Evolutionary conservation across 2,329 filamentous ascomycete genomes (phyloP), one percentile per base, ranked within the genome.

Genomic region (Penicillium thymicola): DNA sequence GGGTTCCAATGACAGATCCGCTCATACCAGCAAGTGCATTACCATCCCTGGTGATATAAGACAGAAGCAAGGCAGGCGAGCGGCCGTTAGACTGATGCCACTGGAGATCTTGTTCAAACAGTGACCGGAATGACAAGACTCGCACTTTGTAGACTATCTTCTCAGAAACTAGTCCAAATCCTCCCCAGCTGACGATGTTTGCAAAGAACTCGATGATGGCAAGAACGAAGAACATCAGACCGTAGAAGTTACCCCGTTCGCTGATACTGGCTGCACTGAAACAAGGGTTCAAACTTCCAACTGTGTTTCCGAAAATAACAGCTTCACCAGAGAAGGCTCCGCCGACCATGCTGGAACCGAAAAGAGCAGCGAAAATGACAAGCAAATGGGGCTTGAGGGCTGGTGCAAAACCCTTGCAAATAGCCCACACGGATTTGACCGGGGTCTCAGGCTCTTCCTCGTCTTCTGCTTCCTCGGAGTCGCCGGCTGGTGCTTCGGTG

Each of bases 51-150:
- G 86, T 90, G 60, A 92, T 87, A 61, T 86, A 82, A 0, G 84
- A 85, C 2, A 90, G 76, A 5, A 92, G 76, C 11, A 79, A 74
- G 0, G 84, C 79, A 0, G 88, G 85, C 1, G 81, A 86, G 25
- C 87, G 81, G 5, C 79, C 81, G 23, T 83, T 79, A 0, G 85
- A 85, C 66, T 89, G 84, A 65, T 90, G 88, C 88, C 87, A 91
- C 57, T 87, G 80, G 46, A 89, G 74, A 59, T 86, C 84, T 70
- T 89, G 87, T 57, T 84, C 78, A 49, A 89, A 81, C 1, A 90
- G 72, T 0, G 86, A 84, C 2, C 85, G 81, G 67, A 90, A 83
- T 0, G 85, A 86, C 1, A 87, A 71, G 2, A 87, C 81, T 51
- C 87, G 80, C 10, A 88, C 81, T 43, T 78, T 81, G 68, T 85